A percentile compares a stretch with the other conserved stretches of the same genome.
Conservation (phyloP, 495 filamentous ascomycete genomes). For the Penicillium subrubescens region DNA sequence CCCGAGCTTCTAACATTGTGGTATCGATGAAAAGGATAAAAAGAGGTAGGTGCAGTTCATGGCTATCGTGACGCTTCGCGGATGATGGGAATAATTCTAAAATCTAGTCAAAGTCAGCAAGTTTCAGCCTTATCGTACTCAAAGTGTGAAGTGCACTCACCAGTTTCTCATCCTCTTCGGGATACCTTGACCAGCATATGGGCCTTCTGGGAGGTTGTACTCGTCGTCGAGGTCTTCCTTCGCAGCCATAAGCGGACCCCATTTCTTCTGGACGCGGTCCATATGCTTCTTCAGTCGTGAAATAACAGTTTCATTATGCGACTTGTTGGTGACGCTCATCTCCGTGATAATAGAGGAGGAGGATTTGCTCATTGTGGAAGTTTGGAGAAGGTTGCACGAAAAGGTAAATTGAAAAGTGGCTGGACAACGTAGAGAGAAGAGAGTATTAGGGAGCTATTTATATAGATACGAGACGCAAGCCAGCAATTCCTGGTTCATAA, state of each 20-base stretch:
- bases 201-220: slow-evolving; percentile 34
- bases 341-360: background rate
- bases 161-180: background rate
- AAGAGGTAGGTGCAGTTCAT: background rate
- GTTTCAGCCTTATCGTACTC: background rate
- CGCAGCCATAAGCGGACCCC: slow-evolving; percentile 31
- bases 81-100: background rate
- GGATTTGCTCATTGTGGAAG: background rate
- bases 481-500: background rate
- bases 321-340: background rate
- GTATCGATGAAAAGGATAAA: background rate
- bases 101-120: background rate
- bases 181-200: slow-evolving; percentile 31
- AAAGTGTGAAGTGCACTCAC: background rate
- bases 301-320: background rate
- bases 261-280: slow-evolving; percentile 22
- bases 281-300: slow-evolving; percentile 20
- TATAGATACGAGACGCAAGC: background rate
- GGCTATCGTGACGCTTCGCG: background rate
- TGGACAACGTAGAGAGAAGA: too few species aligned
- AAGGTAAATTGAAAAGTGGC: background rate
- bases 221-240: slow-evolving; percentile 31
- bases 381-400: background rate
- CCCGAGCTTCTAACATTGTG: background rate
- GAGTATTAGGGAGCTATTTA: background rate